These are phyloP conservation scores for Salmacisia buchloeana DNA, from an alignment of 1,284 basidiomycete species.

Conservation along the genomic window DNA sequence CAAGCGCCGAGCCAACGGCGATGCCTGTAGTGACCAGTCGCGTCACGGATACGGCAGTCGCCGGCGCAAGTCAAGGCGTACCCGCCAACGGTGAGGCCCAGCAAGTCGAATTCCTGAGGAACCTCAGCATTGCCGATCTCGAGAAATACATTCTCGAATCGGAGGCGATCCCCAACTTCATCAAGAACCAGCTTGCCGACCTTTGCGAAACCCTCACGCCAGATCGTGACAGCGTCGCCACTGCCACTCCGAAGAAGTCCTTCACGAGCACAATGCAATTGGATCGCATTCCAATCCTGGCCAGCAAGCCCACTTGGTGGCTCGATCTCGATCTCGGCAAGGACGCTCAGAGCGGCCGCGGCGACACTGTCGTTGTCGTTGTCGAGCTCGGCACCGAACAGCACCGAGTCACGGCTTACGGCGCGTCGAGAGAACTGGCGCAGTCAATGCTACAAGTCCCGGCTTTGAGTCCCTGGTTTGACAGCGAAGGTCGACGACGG, in stretches of 20 bases:
- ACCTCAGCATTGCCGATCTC: neutral
- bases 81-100: neutral
- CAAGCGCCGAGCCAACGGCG: no score
- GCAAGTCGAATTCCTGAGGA: no score
- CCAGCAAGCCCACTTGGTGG: neutral
- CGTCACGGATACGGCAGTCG: no score
- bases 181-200: neutral
- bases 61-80: no score
- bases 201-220: neutral
- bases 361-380: neutral
- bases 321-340: conserved; percentile 2
- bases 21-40: no score
- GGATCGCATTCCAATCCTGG: neutral
- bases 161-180: neutral
- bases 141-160: neutral
- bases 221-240: neutral
- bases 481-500: neutral
- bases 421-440: neutral
- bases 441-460: neutral
- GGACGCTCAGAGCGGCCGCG: neutral
- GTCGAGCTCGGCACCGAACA: neutral
- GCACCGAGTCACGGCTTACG: neutral
- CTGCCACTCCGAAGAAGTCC: neutral
- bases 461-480: neutral
- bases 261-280: neutral